Evolutionary conservation across 495 filamentous ascomycete species (phyloP), one percentile per base, ranked within the genome.

Genomic region (Aspergillus sclerotioniger): DNA sequence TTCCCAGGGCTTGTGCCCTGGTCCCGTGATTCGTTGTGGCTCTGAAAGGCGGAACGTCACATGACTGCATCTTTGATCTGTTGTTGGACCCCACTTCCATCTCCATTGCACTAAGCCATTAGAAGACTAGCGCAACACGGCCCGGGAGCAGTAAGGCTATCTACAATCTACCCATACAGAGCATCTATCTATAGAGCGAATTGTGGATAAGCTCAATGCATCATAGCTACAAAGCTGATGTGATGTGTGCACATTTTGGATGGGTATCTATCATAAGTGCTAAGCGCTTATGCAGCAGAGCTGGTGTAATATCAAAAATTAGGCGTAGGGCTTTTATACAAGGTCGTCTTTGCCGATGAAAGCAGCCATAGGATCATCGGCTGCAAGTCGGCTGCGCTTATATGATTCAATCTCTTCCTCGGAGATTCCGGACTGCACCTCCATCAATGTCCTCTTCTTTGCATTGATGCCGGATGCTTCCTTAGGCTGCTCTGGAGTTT

Each of bases 351-450:
- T 84, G 10, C 84, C 82, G 16, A 91, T 70, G 57, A 90, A 86
- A 5, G 81, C 82, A 8, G 90, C 89, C 92, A 96, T 96, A 2
- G 92, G 92, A 76, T 96, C 92, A 53, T 89, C 82, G 3, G 84
- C 82, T 19, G 80, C 79, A 47, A 84, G 76, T 59, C 85, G 78
- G 61, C 90, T 90, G 59, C 83, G 78, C 61, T 90, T 86, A 70
- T 92, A 96, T 25, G 83, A 83, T 53, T 96, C 91, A 69, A 95
- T 77, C 55, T 95, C 91, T 28, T 89, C 89, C 65, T 95, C 90
- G 2, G 84, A 84, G 33, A 93, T 79, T 3, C 88, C 89, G 4
- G 72, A 63, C 58, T 85, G 83, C 75, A 93, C 84, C 62, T 95
- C 90, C 52, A 86, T 81, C 47, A 89, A 62, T 3, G 87, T 88